These are phyloP conservation scores for Pittosporum tobira DNA, from an alignment of 129 eudicot genomes.

Conservation along the genomic window DNA sequence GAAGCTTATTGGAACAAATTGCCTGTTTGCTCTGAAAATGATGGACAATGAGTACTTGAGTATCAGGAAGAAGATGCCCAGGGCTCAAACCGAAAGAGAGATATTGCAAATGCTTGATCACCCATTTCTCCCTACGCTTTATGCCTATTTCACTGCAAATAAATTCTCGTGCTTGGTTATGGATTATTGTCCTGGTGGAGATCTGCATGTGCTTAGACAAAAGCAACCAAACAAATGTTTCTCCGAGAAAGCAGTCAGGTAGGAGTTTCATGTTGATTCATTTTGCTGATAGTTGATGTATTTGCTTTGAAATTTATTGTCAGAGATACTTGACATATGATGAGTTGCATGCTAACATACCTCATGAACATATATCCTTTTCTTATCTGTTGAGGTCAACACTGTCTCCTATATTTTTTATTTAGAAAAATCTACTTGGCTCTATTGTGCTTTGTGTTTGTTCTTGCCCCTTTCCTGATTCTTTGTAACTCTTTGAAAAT, in stretches of 20 bases:
- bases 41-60: conserved; percentile 64
- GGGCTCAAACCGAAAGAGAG: conserved; percentile 85
- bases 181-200: conserved; percentile 93
- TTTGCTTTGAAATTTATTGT: background rate
- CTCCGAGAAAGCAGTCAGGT: conserved; percentile 82
- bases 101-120: conserved; percentile 79
- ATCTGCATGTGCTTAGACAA: conserved; percentile 82
- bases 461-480: background rate
- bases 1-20: conserved; percentile 53
- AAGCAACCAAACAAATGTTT: conserved; percentile 58
- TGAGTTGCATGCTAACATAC: background rate
- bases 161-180: conserved; percentile 74
- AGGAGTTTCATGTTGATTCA: background rate
- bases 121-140: conserved; percentile 94
- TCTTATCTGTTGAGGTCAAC: no score
- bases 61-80: conserved; percentile 43
- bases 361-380: background rate
- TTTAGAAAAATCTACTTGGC: background rate
- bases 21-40: conserved; percentile 74
- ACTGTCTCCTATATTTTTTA: no score
- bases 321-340: background rate
- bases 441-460: background rate
- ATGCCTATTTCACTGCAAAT: conserved; percentile 59
- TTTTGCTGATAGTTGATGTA: background rate
- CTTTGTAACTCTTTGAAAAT: background rate